A percentile compares a stretch with the other conserved stretches of the same genome.
Evolutionary conservation across 1,139 yeast species (phyloP).

Genomic region (Blastobotrys persicus): DNA sequence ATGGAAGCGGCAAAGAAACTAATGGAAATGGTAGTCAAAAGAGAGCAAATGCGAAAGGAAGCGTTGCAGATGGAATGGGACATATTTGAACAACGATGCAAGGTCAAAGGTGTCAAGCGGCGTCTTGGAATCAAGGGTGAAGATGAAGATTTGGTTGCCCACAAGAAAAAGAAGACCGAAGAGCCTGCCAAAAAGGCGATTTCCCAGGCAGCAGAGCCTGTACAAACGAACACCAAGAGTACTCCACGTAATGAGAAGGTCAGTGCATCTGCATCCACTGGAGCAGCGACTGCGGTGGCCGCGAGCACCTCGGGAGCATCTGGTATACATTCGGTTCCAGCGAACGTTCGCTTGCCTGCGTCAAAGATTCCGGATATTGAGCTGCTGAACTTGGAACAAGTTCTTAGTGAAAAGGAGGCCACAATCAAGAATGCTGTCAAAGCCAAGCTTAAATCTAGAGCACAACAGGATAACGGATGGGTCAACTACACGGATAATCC

Average conservation of each 20-base stretch:
- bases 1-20: constrained; percentile 74
- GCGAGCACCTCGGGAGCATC: constrained; percentile 18
- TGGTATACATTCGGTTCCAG: constrained; percentile 48
- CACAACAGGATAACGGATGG: constrained; percentile 68
- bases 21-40: constrained; percentile 65
- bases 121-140: constrained; percentile 75
- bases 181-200: constrained; percentile 22
- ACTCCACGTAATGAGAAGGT: constrained; percentile 13
- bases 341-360: constrained; percentile 82
- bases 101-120: constrained; percentile 71
- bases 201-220: constrained; percentile 21
- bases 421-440: constrained; percentile 78
- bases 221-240: constrained; percentile 21
- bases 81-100: constrained; percentile 67
- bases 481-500: constrained; percentile 88
- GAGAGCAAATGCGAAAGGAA: constrained; percentile 65
- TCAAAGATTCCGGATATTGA: constrained; percentile 94
- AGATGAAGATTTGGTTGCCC: constrained; percentile 78
- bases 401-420: constrained; percentile 70
- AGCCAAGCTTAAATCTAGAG: constrained; percentile 74
- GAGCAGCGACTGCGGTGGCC: constrained; percentile 15
- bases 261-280: constrained; percentile 13
- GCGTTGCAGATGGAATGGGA: constrained; percentile 58
- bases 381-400: constrained; percentile 74
- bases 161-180: constrained; percentile 64